phyloP scores from a whole-genome alignment of 257 asterid genomes.

The Cynanchum wilfordii region DNA sequence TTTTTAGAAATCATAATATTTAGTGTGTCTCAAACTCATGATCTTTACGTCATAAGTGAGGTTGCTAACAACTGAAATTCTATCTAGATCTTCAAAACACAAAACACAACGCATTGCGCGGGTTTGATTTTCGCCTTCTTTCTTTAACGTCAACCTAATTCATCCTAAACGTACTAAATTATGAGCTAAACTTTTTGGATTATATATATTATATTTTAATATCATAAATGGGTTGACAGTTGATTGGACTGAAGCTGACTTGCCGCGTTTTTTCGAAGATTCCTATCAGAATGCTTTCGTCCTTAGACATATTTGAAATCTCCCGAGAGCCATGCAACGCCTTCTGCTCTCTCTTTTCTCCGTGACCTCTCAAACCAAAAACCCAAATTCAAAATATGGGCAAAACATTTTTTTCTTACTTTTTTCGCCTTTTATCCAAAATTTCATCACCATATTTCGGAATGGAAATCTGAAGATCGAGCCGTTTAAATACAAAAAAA shows the following conservation, averaged over 20 bases:
- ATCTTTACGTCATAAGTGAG: no score
- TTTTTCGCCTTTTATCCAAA: conserved; percentile 5
- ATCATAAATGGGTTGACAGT: conserved; percentile 16
- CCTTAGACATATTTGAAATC: conserved; percentile 13
- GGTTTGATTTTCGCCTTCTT: no score
- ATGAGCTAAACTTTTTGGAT: no score
- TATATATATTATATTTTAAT: no score
- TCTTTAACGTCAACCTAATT: no score
- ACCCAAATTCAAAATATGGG: conserved; percentile 11
- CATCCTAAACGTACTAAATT: no score
- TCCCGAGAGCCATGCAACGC: conserved; percentile 37
- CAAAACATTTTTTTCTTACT: conserved; percentile 5
- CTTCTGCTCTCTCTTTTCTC: conserved; percentile 15
- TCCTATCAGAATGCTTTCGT: conserved; percentile 14
- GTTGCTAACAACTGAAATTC: no score
- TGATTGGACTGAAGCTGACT: not conserved
- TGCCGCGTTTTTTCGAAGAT: conserved; percentile 28
- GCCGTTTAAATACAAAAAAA: not conserved
- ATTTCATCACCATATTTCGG: not conserved
- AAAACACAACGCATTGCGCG: no score
- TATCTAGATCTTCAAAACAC: no score
- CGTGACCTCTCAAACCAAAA: conserved; percentile 8
- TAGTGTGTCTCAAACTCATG: no score
- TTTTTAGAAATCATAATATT: no score
- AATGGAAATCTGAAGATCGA: conserved; percentile 12